Percentiles rank a stretch among this genome's conserved stretches.
Evolutionary conservation across 1,139 yeast species (phyloP).

Genomic region (Candida gigantensis): DNA sequence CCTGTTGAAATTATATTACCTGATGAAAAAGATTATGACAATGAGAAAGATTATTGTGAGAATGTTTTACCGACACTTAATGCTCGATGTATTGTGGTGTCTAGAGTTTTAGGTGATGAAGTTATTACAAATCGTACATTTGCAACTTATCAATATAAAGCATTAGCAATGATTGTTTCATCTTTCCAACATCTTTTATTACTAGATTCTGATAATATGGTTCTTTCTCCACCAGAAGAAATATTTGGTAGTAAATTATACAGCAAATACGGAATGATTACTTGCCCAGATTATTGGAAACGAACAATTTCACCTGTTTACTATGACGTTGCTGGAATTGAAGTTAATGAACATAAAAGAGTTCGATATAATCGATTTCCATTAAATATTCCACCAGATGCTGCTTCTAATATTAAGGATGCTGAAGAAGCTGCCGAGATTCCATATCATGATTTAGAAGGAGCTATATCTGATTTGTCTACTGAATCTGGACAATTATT

Average conservation of each 20-base stretch:
- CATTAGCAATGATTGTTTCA: conserved; percentile 40
- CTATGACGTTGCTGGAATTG: conserved; percentile 62
- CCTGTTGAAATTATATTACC: conserved; percentile 45
- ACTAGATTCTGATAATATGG: conserved; percentile 45
- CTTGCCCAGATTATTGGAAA: conserved; percentile 87
- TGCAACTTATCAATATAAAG: conserved; percentile 41
- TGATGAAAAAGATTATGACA: conserved; percentile 29
- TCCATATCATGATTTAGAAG: conserved; percentile 54
- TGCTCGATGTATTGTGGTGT: conserved; percentile 35
- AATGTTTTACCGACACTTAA: conserved; percentile 24
- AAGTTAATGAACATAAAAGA: conserved; percentile 26
- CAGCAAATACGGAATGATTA: conserved; percentile 55
- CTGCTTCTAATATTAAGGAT: conserved; percentile 10
- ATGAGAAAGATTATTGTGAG: conserved; percentile 29
- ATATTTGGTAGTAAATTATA: conserved; percentile 59
- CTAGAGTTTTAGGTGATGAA: conserved; percentile 36
- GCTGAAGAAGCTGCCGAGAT: conserved; percentile 16
- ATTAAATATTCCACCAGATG: conserved; percentile 13
- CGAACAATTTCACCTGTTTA: conserved; percentile 69
- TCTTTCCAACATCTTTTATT: conserved; percentile 44
- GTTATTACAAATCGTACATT: conserved; percentile 38
- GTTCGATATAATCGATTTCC: conserved; percentile 27
- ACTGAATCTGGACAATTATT: conserved; percentile 64
- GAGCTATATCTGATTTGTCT: conserved; percentile 59
- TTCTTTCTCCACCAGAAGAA: conserved; percentile 37